Evolutionary conservation across 2,329 filamentous ascomycete genomes (phyloP).

Genomic region (Fusarium zealandicum): DNA sequence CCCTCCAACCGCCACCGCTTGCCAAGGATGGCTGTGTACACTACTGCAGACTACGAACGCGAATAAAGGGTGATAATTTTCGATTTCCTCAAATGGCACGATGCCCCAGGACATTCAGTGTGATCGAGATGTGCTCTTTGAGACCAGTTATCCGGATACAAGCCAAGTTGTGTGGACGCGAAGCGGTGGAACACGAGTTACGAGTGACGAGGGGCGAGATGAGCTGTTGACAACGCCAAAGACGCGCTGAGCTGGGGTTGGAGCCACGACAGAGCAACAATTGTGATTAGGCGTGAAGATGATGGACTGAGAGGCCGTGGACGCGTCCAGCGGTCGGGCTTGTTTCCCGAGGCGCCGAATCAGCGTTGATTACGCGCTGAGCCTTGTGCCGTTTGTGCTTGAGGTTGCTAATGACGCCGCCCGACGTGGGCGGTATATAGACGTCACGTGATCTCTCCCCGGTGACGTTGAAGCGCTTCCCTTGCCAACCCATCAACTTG

Average conservation of each 20-base stretch:
- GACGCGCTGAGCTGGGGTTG: slow-evolving; percentile 20
- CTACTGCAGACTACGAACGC: slow-evolving; percentile 43
- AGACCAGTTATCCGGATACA: slow-evolving; percentile 42
- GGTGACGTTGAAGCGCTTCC: slow-evolving; percentile 49
- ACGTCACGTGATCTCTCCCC: slow-evolving; percentile 45
- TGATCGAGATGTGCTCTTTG: slow-evolving; percentile 38
- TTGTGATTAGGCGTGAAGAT: slow-evolving; percentile 11
- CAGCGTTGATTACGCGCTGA: slow-evolving; percentile 28
- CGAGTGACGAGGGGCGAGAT: slow-evolving; percentile 34
- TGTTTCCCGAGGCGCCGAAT: slow-evolving; percentile 32
- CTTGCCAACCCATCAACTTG: slow-evolving; percentile 43
- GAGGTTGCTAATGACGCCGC: slow-evolving; percentile 38
- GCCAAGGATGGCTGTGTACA: slow-evolving; percentile 43
- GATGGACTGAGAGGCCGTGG: slow-evolving; percentile 13
- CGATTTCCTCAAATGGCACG: slow-evolving; percentile 28
- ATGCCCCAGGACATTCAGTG: slow-evolving; percentile 21
- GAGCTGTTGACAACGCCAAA: slow-evolving; percentile 27
- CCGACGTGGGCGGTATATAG: slow-evolving; percentile 27
- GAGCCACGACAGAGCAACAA: slow-evolving; percentile 11
- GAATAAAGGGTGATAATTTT: slow-evolving; percentile 40
- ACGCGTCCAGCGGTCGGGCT: slow-evolving; percentile 28
- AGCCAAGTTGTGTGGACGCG: slow-evolving; percentile 42
- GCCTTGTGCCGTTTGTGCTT: slow-evolving; percentile 29
- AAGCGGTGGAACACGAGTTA: slow-evolving; percentile 41
- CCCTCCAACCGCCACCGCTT: slow-evolving; percentile 26